Base-by-base conservation (phyloP, 2,329 filamentous ascomycete genomes). In the Penicillium sp. region DNA sequence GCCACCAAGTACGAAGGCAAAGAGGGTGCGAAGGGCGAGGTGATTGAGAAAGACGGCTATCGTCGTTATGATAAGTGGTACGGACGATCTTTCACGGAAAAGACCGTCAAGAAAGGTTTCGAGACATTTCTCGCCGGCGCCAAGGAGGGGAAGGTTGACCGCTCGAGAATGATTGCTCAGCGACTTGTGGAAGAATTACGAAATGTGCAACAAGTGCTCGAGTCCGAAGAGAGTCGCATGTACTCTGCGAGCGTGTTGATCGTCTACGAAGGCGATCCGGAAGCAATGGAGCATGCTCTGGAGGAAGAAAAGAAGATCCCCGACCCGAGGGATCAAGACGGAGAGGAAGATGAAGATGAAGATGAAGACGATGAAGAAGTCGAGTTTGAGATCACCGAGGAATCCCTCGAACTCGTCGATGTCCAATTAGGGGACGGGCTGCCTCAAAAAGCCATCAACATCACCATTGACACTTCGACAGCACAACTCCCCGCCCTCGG, bases 41-140 rank as follows among this genome's bases (percentile, higher is more conserved):
- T 79, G 13, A 77, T 84, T 58, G 80, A 82, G 56, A 79, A 80
- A 30, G 81, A 82, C 35, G 81, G 82, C 12, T 88, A 86, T 71
- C 83, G 82, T 70, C 81, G 84, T 15, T 90, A 88, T 72, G 87
- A 89, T 73, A 90, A 89, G 71, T 83, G 85, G 77, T 90, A 89
- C 66, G 88, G 88, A 4, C 82, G 88, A 30, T 81, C 82, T 1
- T 86, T 89, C 73, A 82, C 73, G 12, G 80, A 80, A 0, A 76
- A 84, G 1, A 87, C 84, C 64, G 82, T 89, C 15, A 79, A 81
- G 22, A 79, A 85, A 30, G 88, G 84, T 0, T 88, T 90, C 62
- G 78, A 81, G 45, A 83, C 83, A 8, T 90, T 86, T 68, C 79
- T 89, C 33, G 77, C 80, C 9, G 79, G 82, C 4, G 76, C 78